Evolutionary conservation across 495 filamentous ascomycete genomes (phyloP).

Genomic region (Terfezia boudieri): DNA sequence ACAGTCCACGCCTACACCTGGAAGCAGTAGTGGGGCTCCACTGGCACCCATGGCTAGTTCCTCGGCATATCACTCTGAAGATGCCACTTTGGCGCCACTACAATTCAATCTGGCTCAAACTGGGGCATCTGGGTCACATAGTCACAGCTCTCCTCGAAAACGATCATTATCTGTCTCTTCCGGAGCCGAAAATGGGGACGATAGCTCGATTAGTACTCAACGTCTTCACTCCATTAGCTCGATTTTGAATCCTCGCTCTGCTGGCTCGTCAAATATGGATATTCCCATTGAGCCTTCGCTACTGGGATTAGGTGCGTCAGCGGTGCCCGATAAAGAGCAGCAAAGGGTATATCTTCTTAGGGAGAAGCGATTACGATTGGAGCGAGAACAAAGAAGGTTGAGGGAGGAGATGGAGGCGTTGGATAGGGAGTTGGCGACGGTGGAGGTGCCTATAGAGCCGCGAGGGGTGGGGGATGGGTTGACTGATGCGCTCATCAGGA

Average conservation of each 20-base stretch:
- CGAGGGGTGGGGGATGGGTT: too few relatives aligned
- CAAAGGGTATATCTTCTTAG: slow-evolving; percentile 18
- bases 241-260: slow-evolving; percentile 42
- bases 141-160: slow-evolving; percentile 36
- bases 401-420: slow-evolving; percentile 15
- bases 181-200: slow-evolving; percentile 16
- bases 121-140: slow-evolving; percentile 28
- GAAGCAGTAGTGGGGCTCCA: slow-evolving; percentile 24
- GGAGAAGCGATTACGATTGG: slow-evolving; percentile 19
- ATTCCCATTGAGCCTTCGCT: slow-evolving; percentile 29
- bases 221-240: slow-evolving; percentile 61
- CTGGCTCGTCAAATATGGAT: slow-evolving; percentile 18
- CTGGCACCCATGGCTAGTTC: slow-evolving; percentile 35
- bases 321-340: slow-evolving; percentile 3
- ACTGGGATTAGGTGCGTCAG: slow-evolving; percentile 17
- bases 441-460: too few relatives aligned
- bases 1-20: neutral
- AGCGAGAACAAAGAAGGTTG: slow-evolving; percentile 14
- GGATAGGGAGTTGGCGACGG: slow-evolving; percentile 3
- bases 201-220: slow-evolving; percentile 24
- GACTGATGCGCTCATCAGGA: too few relatives aligned
- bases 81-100: slow-evolving; percentile 17
- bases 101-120: slow-evolving; percentile 6
- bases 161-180: slow-evolving; percentile 36
- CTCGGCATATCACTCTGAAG: slow-evolving; percentile 22